These are phyloP conservation scores for Tarenaya hassleriana DNA, from an alignment of 345 rosid species.

Conservation along the genomic window DNA sequence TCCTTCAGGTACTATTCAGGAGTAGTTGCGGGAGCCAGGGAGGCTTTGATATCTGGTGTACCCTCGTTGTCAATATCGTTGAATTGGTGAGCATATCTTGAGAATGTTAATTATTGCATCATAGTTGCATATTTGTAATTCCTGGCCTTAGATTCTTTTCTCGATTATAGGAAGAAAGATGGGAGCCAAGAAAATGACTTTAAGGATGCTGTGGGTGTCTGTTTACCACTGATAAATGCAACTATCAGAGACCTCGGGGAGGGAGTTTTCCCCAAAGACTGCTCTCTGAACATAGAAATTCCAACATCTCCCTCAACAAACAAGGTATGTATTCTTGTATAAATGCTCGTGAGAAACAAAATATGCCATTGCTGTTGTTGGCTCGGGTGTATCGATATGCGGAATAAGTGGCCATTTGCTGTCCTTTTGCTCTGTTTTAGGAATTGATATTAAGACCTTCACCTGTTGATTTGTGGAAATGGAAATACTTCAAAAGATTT, in stretches of 20 bases:
- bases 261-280: constrained; percentile 68
- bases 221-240: constrained; percentile 77
- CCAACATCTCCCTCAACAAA: constrained; percentile 74
- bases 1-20: constrained; percentile 81
- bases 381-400: too few species aligned
- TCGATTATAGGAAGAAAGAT: constrained; percentile 72
- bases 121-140: neutral
- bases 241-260: constrained; percentile 73
- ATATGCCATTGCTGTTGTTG: too few species aligned
- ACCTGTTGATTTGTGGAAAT: too few species aligned
- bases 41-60: constrained; percentile 78
- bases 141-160: constrained; percentile 13
- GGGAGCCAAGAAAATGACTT: constrained; percentile 87
- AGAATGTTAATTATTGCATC: constrained; percentile 15
- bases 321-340: constrained; percentile 47
- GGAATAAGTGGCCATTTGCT: too few species aligned
- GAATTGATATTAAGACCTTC: too few species aligned
- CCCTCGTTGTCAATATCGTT: constrained; percentile 89
- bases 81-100: constrained; percentile 64
- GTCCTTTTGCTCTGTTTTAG: too few species aligned
- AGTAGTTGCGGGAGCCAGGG: constrained; percentile 88
- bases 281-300: constrained; percentile 63
- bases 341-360: neutral
- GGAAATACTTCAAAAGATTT: too few species aligned
- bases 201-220: constrained; percentile 78